Evolutionary conservation across 1,284 basidiomycete genomes (phyloP), one percentile per base, ranked within the genome.

Genomic region (Irpex sp.): DNA sequence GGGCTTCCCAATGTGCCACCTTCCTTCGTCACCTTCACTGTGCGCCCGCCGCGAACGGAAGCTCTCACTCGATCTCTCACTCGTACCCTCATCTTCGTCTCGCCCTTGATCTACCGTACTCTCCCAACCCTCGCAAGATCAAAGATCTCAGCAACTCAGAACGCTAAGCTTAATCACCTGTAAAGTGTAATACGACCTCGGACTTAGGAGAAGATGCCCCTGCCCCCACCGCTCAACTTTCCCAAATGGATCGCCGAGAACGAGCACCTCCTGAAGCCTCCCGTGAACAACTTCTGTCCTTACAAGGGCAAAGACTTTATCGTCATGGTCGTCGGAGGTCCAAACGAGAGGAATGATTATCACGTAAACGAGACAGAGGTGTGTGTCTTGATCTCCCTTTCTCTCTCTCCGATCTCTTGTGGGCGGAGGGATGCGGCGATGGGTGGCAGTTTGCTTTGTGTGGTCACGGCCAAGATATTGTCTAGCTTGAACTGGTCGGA

Each of bases 311-410:
- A 84, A 44, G 94, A 97, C 74, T 95, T 92, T 71, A 86, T 92
- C 58, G 87, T 95, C 49, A 97, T 97, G 96, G 92, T 86, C 9
- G 88, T 97, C 21, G 96, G 96, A 13, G 96, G 95, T 0, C 96
- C 95, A 0, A 98, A 98, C 74, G 87, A 93, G 73, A 81, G 95
- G 57, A 92, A 91, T 64, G 95, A 98, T 75, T 97, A 94, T 72
- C 95, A 97, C 76, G 79, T 97, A 58, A 97, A 97, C 74, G 88
- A 96, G 76, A 97, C 95, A 2, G 94, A 97, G 82, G 91, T 84
- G 36, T 55, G 74, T 67, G 9, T 15, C 38, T 26, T 26, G 21
- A 40, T 40, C 38, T 40, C 47, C n/a, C 52, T 40, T 7, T 19
- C 9, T 38, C 1, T 21, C 21, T 55, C 21, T 17, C 38, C 40